Evolutionary conservation across 306 rosid species (phyloP).

Genomic region (Prunus davidiana): DNA sequence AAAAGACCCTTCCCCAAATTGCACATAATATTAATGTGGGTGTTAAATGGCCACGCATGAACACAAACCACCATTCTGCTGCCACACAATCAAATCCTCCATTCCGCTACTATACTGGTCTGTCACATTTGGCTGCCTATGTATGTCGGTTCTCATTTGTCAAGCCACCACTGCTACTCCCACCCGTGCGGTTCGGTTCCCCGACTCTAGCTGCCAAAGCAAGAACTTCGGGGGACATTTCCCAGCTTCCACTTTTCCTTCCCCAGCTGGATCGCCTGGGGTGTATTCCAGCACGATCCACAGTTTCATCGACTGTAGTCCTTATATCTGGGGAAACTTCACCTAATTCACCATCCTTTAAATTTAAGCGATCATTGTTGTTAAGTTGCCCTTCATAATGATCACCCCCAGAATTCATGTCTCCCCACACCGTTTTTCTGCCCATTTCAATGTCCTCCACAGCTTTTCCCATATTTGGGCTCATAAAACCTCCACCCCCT

Average conservation of each 20-base stretch:
- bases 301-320: slow-evolving; percentile 58
- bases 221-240: slow-evolving; percentile 97
- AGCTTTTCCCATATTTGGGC: slow-evolving; percentile 86
- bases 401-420: slow-evolving; percentile 61
- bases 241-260: slow-evolving; percentile 99
- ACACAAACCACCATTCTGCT: slow-evolving; percentile 20
- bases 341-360: slow-evolving; percentile 77
- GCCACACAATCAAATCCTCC: slow-evolving; percentile 31
- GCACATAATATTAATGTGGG: slow-evolving; percentile 48
- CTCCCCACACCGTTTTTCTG: slow-evolving; percentile 88
- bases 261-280: slow-evolving; percentile 98
- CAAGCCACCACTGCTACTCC: slow-evolving; percentile 58
- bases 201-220: slow-evolving; percentile 88
- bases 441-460: slow-evolving; percentile 95
- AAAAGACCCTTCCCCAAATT: slow-evolving; percentile 44
- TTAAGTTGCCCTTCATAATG: slow-evolving; percentile 55
- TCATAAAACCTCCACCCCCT: slow-evolving; percentile 81
- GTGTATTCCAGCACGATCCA: slow-evolving; percentile 69
- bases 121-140: slow-evolving; percentile 16
- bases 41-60: slow-evolving; percentile 31
- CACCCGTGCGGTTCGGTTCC: slow-evolving; percentile 59
- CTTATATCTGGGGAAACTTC: slow-evolving; percentile 77
- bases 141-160: slow-evolving; percentile 35
- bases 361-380: slow-evolving; percentile 53
- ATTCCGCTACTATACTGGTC: slow-evolving; percentile 4